A percentile compares a stretch with the other conserved stretches of the same genome.
phyloP scores from a whole-genome alignment of 345 rosid species.

The Moricandia arvensis region DNA sequence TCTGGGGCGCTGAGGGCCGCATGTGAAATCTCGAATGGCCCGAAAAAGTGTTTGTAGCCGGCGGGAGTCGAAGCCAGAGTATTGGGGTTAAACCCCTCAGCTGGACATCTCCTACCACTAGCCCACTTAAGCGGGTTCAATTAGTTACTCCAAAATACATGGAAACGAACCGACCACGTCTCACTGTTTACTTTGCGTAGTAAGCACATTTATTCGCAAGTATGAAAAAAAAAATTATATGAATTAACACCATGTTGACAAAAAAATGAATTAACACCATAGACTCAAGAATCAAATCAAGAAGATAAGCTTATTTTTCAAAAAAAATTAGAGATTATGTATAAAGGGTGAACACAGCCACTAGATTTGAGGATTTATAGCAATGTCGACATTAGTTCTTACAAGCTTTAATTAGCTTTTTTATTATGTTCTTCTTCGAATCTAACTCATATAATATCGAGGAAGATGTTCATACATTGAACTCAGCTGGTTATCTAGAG shows the following conservation, averaged over 20 bases:
- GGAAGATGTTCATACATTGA: conserved; percentile 30
- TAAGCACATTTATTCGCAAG: conserved; percentile 18
- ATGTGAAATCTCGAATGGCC: too few species aligned
- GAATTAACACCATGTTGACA: neutral
- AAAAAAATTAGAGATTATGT: too few species aligned
- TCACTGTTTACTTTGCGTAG: conserved; percentile 34
- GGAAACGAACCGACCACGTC: conserved; percentile 38
- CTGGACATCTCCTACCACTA: too few species aligned
- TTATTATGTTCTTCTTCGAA: neutral
- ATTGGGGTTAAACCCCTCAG: too few species aligned
- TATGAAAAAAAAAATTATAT: neutral
- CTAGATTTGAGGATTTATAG: conserved; percentile 25
- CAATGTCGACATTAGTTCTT: conserved; percentile 31
- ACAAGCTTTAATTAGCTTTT: conserved; percentile 11
- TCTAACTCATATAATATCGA: conserved; percentile 12
- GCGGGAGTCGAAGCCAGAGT: too few species aligned
- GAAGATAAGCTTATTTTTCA: conserved; percentile 4
- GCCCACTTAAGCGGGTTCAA: too few species aligned
- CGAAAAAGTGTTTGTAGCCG: too few species aligned
- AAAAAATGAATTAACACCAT: neutral
- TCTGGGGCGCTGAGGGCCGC: too few species aligned
- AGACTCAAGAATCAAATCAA: neutral
- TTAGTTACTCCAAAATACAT: conserved; percentile 27
- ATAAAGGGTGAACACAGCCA: neutral
- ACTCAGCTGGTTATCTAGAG: neutral